These are phyloP conservation scores for Ulota crispa DNA, from an alignment of 225 moss, liverwort and hornwort species.

Conservation along the genomic window DNA sequence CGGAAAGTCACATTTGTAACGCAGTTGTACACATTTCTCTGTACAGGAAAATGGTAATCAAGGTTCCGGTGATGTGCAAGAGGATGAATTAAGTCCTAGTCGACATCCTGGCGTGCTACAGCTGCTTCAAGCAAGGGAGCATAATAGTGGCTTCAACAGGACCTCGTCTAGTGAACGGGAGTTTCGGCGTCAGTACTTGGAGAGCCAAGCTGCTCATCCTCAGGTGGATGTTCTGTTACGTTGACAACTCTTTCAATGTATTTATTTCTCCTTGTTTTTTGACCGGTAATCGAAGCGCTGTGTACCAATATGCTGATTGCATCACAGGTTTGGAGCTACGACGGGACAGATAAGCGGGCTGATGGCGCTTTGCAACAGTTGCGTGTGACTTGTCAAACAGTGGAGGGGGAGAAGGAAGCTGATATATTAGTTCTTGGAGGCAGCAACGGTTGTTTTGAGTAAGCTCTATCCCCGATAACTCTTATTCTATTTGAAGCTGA, in stretches of 20 bases:
- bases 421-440: conserved; percentile 64
- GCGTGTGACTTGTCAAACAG: conserved; percentile 65
- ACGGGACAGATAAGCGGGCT: conserved; percentile 48
- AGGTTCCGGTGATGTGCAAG: conserved; percentile 31
- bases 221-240: conserved; percentile 44
- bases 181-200: conserved; percentile 66
- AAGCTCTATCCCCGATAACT: conserved; percentile 24
- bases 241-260: neutral
- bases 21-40: neutral
- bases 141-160: conserved; percentile 33
- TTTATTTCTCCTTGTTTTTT: conserved; percentile 15
- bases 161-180: conserved; percentile 34
- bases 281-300: neutral
- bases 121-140: conserved; percentile 53
- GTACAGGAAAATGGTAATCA: conserved; percentile 34
- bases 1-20: conserved; percentile 10
- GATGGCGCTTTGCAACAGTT: conserved; percentile 78
- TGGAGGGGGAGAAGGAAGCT: conserved; percentile 65
- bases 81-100: conserved; percentile 27
- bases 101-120: conserved; percentile 42
- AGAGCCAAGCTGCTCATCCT: conserved; percentile 60
- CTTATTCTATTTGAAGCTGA: conserved; percentile 2
- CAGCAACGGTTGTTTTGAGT: conserved; percentile 62
- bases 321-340: conserved; percentile 76
- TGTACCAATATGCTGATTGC: neutral